Base-by-base conservation (phyloP, 1,284 basidiomycete species). In the Cryptococcus sp. region DNA sequence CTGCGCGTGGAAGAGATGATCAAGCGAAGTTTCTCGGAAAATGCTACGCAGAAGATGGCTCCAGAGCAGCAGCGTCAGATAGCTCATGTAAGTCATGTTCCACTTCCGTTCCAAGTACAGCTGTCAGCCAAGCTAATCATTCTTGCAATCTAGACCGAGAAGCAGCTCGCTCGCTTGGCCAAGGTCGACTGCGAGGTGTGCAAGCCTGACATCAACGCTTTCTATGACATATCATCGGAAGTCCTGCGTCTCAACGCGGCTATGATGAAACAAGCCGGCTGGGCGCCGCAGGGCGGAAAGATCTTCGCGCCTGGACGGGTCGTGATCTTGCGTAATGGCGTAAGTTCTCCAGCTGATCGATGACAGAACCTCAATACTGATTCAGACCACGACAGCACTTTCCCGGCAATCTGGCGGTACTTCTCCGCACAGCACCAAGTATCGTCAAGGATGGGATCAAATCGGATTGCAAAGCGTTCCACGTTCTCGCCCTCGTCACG, bases 1-100 rank as follows among this genome's bases (percentile, higher is more conserved):
- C 83, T 99, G 39, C 85, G 88, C 64, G 96, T 99, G 8, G 96
- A 99, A 73, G 96, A 99, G 77, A 99, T 99, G 96, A 99, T 99
- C 78, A 99, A 99, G 79, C 85, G 96, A 40, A 94, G 91, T 73
- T 99, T 99, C 79, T 98, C 95, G 3, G 96, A 99, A 80, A 99
- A 99, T 71, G 88, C 93, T 0, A 89, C 94, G 0, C 96, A 99
- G 72, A 85, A 88, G 53, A 81, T 98, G 54, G 81, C 97, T 20
- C 96, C 96, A 1, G 92, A 97, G 57, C 92, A 98, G 66, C 92
- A 98, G 78, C 86, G 88, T 73, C 86, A 89, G 75, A 89, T 98
- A 19, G 77, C 83, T 2, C 86, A 92, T 80, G 92, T 90, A 67
- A 71, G 84, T 27, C 25, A 19, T 22, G 46, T 45, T 48, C 57